Percentiles rank a stretch among this genome's conserved stretches.
These are phyloP conservation scores for Macrolepiota albuminosa DNA, from an alignment of 768 basidiomycete genomes.

Conservation along the genomic window DNA sequence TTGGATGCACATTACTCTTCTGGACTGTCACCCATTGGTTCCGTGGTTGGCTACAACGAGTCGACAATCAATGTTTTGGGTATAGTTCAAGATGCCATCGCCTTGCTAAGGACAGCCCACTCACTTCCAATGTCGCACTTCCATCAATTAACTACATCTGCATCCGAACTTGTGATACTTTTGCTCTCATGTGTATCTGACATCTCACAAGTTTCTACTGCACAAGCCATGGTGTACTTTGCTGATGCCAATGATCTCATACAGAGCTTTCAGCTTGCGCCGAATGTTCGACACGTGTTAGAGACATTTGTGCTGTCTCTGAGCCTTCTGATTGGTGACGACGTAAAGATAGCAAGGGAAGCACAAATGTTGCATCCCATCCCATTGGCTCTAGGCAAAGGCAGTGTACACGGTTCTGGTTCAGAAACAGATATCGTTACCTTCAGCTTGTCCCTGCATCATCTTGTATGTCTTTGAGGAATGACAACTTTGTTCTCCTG, in stretches of 20 bases:
- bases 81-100: conserved; percentile 57
- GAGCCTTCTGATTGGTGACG: conserved; percentile 60
- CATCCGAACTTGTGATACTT: conserved; percentile 60
- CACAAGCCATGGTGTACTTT: conserved; percentile 50
- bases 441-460: conserved; percentile 55
- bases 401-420: conserved; percentile 49
- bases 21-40: conserved; percentile 46
- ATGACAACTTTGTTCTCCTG: conserved; percentile 3
- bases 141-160: conserved; percentile 52
- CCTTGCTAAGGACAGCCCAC: conserved; percentile 53
- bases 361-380: conserved; percentile 66
- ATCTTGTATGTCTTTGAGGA: conserved; percentile 42
- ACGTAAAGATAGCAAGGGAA: conserved; percentile 64
- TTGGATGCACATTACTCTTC: conserved; percentile 62
- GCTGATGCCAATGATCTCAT: conserved; percentile 51
- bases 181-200: conserved; percentile 59
- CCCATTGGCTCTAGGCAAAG: conserved; percentile 54
- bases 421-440: conserved; percentile 64
- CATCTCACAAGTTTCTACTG: conserved; percentile 54
- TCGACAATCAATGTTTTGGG: conserved; percentile 44
- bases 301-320: conserved; percentile 58
- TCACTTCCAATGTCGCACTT: conserved; percentile 51
- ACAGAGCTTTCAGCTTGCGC: conserved; percentile 46
- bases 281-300: conserved; percentile 49
- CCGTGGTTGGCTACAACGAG: conserved; percentile 47